Evolutionary conservation across 2,329 filamentous ascomycete species (phyloP), one percentile per base, ranked within the genome.

Genomic region (Purpureocillium lavendulum): DNA sequence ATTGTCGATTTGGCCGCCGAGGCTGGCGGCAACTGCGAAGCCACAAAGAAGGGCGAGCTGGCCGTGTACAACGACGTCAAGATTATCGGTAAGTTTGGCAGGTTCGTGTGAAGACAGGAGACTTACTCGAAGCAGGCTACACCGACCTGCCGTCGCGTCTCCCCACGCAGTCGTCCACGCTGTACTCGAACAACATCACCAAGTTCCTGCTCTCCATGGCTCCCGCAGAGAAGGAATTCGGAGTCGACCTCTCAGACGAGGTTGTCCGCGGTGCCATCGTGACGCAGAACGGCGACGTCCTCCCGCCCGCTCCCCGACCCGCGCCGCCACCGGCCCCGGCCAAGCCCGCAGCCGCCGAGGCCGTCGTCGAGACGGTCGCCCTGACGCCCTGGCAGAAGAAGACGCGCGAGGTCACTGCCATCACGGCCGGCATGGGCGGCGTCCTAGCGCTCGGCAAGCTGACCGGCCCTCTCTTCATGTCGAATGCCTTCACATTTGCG

Each of bases 121-220:
- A 12, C 29, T 30, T 6, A 30, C 29, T 7, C 13, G 7, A 6
- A 7, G 6, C 35, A 79, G 76, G 84, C 28, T 94, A 94, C 59
- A 94, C 87, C 33, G 87, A 95, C 60, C 71, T 94, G 21, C 87
- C 88, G 1, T 94, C 87, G 26, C 77, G 87, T 34, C 71, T 95
- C 2, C 87, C 88, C 0, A 94, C 87, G 1, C 88, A 95, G 59
- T 87, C 87, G 0, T 94, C 87, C 1, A 94, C 86, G 0, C 66
- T 95, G 15, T 95, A 94, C 61, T 92, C 86, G 2, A 95, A 94
- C 71, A 95, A 95, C 56, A 89, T 94, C 52, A 88, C 82, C 49
- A 95, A 94, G 56, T 84, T 89, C 41, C 66, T 94, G 21, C 70
- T 95, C 9, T 92, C 87, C 0, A 87, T 94, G 71, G 63, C 80